Percentiles rank a stretch among this genome's conserved stretches.
These are phyloP conservation scores for Sphaerobolus stellatus DNA, from an alignment of 1,284 basidiomycete species.

Conservation along the genomic window DNA sequence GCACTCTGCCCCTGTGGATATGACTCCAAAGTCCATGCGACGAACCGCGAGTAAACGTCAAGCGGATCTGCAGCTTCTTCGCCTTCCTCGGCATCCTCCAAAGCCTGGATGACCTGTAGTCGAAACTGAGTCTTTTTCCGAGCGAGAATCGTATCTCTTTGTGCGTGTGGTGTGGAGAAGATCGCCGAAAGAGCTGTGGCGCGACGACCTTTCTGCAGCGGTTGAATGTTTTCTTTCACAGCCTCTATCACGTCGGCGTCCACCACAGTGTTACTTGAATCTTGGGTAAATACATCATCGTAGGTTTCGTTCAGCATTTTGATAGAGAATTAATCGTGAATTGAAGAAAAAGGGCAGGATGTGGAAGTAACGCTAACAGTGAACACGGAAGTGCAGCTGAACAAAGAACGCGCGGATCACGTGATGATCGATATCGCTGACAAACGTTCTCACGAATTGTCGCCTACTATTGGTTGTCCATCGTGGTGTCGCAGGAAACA, in stretches of 20 bases:
- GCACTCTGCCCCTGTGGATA: conserved; percentile 42
- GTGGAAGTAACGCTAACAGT: too few relatives aligned
- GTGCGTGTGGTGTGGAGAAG: conserved; percentile 69
- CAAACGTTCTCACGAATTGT: too few relatives aligned
- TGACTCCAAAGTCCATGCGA: conserved; percentile 66
- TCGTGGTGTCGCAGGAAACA: too few relatives aligned
- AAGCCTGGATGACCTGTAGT: conserved; percentile 51
- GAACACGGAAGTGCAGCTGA: too few relatives aligned
- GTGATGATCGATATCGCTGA: too few relatives aligned
- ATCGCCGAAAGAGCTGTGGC: conserved; percentile 72
- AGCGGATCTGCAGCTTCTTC: conserved; percentile 53
- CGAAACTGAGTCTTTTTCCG: conserved; percentile 59
- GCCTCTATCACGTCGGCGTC: conserved; percentile 80
- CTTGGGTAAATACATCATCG: too few relatives aligned
- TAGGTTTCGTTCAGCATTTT: too few relatives aligned
- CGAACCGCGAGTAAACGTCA: conserved; percentile 61
- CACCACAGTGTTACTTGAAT: too few relatives aligned
- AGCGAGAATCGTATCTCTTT: conserved; percentile 64
- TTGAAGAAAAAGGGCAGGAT: too few relatives aligned
- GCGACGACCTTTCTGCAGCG: conserved; percentile 67
- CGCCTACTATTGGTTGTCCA: too few relatives aligned
- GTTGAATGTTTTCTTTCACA: conserved; percentile 81
- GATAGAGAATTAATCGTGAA: too few relatives aligned
- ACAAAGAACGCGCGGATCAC: too few relatives aligned
- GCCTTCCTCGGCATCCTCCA: conserved; percentile 52